These are phyloP conservation scores for Trichoderma aggressivum DNA, from an alignment of 2,329 filamentous ascomycete genomes.

Conservation along the genomic window DNA sequence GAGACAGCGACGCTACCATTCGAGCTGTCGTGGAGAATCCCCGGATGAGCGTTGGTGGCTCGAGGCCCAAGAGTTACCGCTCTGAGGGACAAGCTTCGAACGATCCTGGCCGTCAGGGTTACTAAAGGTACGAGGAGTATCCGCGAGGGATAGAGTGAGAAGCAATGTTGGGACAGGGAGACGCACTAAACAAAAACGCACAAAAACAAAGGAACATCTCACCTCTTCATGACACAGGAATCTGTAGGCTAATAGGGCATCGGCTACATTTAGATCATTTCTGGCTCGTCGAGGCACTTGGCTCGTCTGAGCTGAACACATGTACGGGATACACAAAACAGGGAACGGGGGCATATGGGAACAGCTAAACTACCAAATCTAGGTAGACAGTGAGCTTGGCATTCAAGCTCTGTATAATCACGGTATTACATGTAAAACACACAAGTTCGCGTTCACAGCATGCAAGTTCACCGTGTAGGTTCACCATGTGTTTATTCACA, in stretches of 20 bases:
- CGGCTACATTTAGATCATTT: neutral
- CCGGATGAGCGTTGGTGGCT: neutral
- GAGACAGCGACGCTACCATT: neutral
- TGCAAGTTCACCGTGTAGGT: neutral
- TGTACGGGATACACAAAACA: neutral
- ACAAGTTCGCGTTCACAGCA: neutral
- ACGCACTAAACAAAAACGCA: neutral
- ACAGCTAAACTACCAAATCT: neutral
- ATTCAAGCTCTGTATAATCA: neutral
- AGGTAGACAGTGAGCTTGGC: neutral
- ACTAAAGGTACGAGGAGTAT: neutral
- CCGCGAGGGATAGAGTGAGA: neutral
- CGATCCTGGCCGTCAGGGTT: neutral
- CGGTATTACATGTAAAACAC: neutral
- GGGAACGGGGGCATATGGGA: neutral
- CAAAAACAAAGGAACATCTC: neutral
- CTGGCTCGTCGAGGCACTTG: neutral
- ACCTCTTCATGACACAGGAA: neutral
- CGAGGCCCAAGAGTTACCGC: neutral
- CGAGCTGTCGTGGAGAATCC: neutral
- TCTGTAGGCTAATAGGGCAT: no score
- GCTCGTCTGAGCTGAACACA: neutral
- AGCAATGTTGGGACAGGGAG: neutral
- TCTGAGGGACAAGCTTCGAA: neutral
- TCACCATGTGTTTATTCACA: no score